A percentile compares a stretch with the other conserved stretches of the same genome.
phyloP scores from a whole-genome alignment of 257 asterid genomes.

The Ilex aquifolium region DNA sequence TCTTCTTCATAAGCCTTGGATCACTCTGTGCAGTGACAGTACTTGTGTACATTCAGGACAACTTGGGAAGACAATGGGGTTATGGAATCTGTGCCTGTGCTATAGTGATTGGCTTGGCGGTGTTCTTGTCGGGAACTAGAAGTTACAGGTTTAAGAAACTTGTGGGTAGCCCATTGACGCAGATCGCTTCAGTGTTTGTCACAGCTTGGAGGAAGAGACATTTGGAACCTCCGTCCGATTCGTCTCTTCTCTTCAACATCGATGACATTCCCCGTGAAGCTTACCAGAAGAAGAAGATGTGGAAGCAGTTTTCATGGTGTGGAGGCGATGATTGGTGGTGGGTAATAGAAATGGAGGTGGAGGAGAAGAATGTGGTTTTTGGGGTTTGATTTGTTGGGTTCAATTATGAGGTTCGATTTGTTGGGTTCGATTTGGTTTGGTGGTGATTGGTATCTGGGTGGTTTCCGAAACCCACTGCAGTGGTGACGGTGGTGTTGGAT shows the following conservation, averaged over 20 bases:
- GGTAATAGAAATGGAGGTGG: no score
- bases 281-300: constrained; percentile 29
- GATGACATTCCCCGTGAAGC: constrained; percentile 34
- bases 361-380: no score
- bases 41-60: constrained; percentile 73
- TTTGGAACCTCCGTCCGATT: constrained; percentile 49
- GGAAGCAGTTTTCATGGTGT: no score
- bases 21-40: constrained; percentile 72
- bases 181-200: constrained; percentile 56
- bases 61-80: constrained; percentile 74
- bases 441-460: no score
- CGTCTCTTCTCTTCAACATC: constrained; percentile 35
- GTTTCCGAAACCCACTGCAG: no score
- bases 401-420: no score
- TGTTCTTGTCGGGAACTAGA: constrained; percentile 55
- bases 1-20: constrained; percentile 72
- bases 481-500: no score
- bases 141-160: constrained; percentile 78
- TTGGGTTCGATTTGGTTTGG: no score
- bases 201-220: constrained; percentile 61
- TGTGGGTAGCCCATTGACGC: constrained; percentile 73
- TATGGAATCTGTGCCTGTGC: constrained; percentile 83
- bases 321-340: no score
- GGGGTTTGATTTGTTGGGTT: no score
- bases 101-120: constrained; percentile 38